Percentiles rank a stretch among this genome's conserved stretches.
Evolutionary conservation across 2,329 filamentous ascomycete species (phyloP).

Genomic region (Aspergillus glaucus): DNA sequence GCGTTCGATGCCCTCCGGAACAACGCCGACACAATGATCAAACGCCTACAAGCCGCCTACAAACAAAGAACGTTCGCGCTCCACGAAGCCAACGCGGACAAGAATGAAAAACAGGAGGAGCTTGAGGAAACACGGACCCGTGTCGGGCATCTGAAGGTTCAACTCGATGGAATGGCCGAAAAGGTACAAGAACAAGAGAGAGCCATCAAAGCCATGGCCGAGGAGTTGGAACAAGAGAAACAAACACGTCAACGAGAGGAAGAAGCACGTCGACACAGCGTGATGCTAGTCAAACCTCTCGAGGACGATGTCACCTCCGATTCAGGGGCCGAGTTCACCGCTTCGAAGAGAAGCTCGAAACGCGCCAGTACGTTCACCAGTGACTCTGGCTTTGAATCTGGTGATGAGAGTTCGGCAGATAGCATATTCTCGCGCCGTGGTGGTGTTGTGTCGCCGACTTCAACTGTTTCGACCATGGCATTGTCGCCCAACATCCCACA

Average conservation of each 20-base stretch:
- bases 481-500: slow-evolving; percentile 33
- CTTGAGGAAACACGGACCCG: slow-evolving; percentile 55
- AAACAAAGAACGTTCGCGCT: slow-evolving; percentile 46
- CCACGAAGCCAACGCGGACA: slow-evolving; percentile 47
- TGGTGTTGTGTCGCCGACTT: slow-evolving; percentile 27
- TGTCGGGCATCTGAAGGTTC: slow-evolving; percentile 52
- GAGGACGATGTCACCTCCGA: slow-evolving; percentile 29
- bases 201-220: slow-evolving; percentile 47
- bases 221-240: slow-evolving; percentile 43
- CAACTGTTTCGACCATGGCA: slow-evolving; percentile 33
- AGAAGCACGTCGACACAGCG: slow-evolving; percentile 31
- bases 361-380: slow-evolving; percentile 40
- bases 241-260: slow-evolving; percentile 33
- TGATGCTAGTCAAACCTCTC: slow-evolving; percentile 22
- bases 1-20: slow-evolving; percentile 52
- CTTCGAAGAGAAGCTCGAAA: slow-evolving; percentile 28
- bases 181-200: slow-evolving; percentile 51
- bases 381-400: slow-evolving; percentile 56
- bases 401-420: slow-evolving; percentile 47
- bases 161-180: slow-evolving; percentile 55
- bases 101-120: slow-evolving; percentile 55
- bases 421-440: slow-evolving; percentile 42
- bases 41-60: slow-evolving; percentile 52
- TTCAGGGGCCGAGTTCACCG: slow-evolving; percentile 27
- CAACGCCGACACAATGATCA: slow-evolving; percentile 51